Percentiles rank a stretch among this genome's conserved stretches.
Conservation (phyloP, 2,329 filamentous ascomycete species). For the Cordyceps tenuipes region DNA sequence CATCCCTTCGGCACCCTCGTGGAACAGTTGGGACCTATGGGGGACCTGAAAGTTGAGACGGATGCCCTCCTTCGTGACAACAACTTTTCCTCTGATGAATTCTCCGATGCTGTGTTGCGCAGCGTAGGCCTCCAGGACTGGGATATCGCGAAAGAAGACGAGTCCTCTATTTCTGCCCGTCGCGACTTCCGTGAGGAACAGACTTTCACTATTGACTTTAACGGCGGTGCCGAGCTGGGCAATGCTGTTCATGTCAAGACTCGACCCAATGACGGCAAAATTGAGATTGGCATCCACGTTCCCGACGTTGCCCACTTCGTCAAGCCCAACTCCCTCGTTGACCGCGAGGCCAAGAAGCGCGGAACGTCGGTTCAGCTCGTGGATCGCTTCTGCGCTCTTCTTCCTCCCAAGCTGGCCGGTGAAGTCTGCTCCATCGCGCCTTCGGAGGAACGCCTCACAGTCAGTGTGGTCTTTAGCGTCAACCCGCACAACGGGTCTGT, state of each 20-base stretch:
- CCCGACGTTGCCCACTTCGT: slow-evolving; percentile 95
- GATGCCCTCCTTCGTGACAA: slow-evolving; percentile 95
- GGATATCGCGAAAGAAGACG: slow-evolving; percentile 77
- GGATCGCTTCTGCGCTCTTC: slow-evolving; percentile 78
- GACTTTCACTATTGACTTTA: slow-evolving; percentile 86
- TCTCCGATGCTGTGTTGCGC: slow-evolving; percentile 90
- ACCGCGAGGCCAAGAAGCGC: slow-evolving; percentile 95
- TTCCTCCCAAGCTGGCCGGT: slow-evolving; percentile 75
- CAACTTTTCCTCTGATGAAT: slow-evolving; percentile 96
- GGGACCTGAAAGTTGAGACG: slow-evolving; percentile 93
- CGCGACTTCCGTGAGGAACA: slow-evolving; percentile 86
- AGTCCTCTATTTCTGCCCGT: slow-evolving; percentile 61
- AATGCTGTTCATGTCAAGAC: slow-evolving; percentile 90
- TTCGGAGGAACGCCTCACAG: slow-evolving; percentile 79
- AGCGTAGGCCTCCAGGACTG: slow-evolving; percentile 90
- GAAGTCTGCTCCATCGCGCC: slow-evolving; percentile 84
- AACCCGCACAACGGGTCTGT: slow-evolving; percentile 71
- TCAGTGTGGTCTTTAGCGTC: slow-evolving; percentile 89
- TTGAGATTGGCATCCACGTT: slow-evolving; percentile 93
- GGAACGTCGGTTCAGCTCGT: slow-evolving; percentile 92
- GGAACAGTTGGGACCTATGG: slow-evolving; percentile 95
- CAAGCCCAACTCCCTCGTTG: slow-evolving; percentile 89
- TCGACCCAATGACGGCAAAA: slow-evolving; percentile 73
- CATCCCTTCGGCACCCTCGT: slow-evolving; percentile 97
- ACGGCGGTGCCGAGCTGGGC: slow-evolving; percentile 78